Conservation (phyloP, 2,329 filamentous ascomycete genomes). For the Xylariaceae sp. region DNA sequence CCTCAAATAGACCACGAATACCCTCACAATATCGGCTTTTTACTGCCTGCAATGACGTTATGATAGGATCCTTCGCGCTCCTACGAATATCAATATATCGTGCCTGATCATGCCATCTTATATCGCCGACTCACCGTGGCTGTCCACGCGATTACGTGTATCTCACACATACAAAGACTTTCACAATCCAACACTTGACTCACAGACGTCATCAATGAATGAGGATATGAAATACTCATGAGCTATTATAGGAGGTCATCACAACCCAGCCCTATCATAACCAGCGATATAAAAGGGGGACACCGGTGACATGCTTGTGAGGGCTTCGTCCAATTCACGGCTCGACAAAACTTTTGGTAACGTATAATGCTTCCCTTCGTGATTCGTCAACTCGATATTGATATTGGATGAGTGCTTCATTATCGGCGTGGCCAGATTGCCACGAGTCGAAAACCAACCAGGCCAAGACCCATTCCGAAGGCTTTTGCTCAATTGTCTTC, state of each 20-base stretch:
- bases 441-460: not conserved
- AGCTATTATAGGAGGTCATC: not conserved
- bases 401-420: not conserved
- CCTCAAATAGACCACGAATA: not conserved
- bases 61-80: too few relatives aligned
- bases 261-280: not conserved
- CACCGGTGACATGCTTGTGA: not conserved
- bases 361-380: not conserved
- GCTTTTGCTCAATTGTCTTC: conserved; percentile 3
- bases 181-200: too few relatives aligned
- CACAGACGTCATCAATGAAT: not conserved
- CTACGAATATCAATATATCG: too few relatives aligned
- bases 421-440: not conserved
- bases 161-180: too few relatives aligned
- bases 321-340: not conserved
- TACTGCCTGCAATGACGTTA: too few relatives aligned
- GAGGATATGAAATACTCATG: not conserved
- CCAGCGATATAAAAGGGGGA: not conserved
- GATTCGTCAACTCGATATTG: not conserved
- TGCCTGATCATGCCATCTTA: too few relatives aligned
- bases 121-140: too few relatives aligned
- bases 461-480: conserved; percentile 1
- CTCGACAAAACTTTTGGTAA: not conserved
- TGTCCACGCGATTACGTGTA: too few relatives aligned
- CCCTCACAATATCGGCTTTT: too few relatives aligned